phyloP scores from a whole-genome alignment of 2,329 filamentous ascomycete species.

The Diaporthe humulicola region DNA sequence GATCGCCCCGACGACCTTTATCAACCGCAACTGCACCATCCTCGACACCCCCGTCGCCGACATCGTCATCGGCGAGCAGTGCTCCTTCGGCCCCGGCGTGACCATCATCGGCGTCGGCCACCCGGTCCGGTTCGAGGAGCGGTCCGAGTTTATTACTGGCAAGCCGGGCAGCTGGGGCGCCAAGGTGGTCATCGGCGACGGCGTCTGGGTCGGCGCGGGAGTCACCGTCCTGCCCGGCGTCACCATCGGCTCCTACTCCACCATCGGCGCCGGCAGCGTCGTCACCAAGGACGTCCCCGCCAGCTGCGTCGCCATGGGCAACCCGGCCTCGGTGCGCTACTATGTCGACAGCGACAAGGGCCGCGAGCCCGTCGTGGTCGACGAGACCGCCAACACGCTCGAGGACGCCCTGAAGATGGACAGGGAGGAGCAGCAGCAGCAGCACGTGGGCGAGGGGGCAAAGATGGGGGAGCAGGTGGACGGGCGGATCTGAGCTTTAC shows the following conservation, averaged over 20 bases:
- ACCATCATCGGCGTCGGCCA: constrained; percentile 48
- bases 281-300: constrained; percentile 47
- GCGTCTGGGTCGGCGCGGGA: constrained; percentile 56
- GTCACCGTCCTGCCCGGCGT: constrained; percentile 52
- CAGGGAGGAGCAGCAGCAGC: neutral
- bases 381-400: constrained; percentile 33
- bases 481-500: neutral
- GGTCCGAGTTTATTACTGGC: constrained; percentile 43
- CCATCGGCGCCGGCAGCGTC: constrained; percentile 48
- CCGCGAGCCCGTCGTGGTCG: constrained; percentile 3
- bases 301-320: constrained; percentile 45
- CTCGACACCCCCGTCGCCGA: constrained; percentile 52
- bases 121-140: constrained; percentile 45
- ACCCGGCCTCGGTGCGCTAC: constrained; percentile 45
- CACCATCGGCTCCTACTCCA: constrained; percentile 47
- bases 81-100: constrained; percentile 50
- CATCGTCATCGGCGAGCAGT: constrained; percentile 49
- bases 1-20: constrained; percentile 49
- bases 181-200: constrained; percentile 52
- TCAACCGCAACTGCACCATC: constrained; percentile 51
- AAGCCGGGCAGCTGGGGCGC: constrained; percentile 46
- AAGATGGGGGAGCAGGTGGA: neutral
- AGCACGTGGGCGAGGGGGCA: neutral
- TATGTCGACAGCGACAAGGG: constrained; percentile 31
- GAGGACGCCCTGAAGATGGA: constrained; percentile 42